Base-by-base conservation (phyloP, 257 asterid genomes). In the Gardenia jasminoides region DNA sequence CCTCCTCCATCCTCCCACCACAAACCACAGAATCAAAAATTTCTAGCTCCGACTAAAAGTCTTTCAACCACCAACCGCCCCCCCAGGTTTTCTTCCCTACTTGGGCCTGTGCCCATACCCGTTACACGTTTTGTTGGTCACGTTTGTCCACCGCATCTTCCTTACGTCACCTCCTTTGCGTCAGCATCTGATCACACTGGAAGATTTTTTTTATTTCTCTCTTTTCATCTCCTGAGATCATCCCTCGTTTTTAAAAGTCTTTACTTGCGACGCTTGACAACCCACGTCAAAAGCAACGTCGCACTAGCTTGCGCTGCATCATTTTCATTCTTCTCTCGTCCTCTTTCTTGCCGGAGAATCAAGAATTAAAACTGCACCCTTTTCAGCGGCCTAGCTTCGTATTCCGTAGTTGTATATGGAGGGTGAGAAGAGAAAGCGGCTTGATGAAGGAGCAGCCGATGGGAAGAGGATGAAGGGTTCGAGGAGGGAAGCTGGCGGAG, bases 381-480 rank as follows among this genome's bases (percentile, higher is more conserved):
- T 24, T 7, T 46, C 50, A 46, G 50, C 12, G 50, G 11, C 71
- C 26, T 20, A 33, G 22, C 62, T n/a, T 54, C 12, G 36, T 33
- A 19, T 36, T 36, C 22, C 11, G 6, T 36, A 17, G 15, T 9
- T 26, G 41, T 36, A 36, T 5, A 70, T 36, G 84, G 85, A 69
- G 74, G 43, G 69, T 70, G 74, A 56, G 80, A 85, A 85, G 81
- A 85, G 88, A 43, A 85, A 85, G 54, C 84, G 88, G 13, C 33
- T 31, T 20, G 79, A 80, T 46, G 80, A 67, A 2, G 80, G 31
- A 46, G 61, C 26, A n/a, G 76, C 50, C 28, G 76, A 80, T 22
- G 80, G 66, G 50, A 73, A 82, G 74, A 82, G n/a, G 39, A 41
- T 46, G 22, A 77, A 20, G 44, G 67, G 20, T 58, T n/a, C 59